phyloP scores from a whole-genome alignment of 2,329 filamentous ascomycete genomes.

The Teratosphaeria gauchensis region DNA sequence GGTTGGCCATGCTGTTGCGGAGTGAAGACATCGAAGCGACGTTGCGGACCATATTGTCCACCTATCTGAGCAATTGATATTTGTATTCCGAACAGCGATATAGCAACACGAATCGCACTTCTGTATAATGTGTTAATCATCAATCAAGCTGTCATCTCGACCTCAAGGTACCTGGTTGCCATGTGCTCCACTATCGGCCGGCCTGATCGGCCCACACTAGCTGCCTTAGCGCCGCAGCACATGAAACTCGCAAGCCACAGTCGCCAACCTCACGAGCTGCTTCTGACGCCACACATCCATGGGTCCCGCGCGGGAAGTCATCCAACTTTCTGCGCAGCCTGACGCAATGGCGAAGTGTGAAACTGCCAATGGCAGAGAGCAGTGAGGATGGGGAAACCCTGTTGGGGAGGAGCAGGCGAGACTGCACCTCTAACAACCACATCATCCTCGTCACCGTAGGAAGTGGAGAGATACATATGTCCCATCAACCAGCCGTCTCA shows the following conservation, averaged over 20 bases:
- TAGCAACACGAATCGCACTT: too few species aligned
- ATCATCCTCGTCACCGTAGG: neutral
- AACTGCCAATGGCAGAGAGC: neutral
- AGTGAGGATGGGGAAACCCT: neutral
- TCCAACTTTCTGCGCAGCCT: neutral
- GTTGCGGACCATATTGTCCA: conserved; percentile 20
- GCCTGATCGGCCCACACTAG: neutral
- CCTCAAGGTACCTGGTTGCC: neutral
- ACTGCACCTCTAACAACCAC: neutral
- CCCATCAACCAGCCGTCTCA: neutral
- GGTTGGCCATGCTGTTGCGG: conserved; percentile 10
- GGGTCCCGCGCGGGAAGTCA: neutral
- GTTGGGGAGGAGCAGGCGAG: neutral
- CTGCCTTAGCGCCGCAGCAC: neutral
- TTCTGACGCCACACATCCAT: neutral
- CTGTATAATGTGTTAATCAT: neutral
- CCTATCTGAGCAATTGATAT: neutral
- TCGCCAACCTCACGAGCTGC: neutral
- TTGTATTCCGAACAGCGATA: too few species aligned
- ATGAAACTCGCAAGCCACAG: neutral
- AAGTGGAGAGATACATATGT: neutral
- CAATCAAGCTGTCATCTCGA: neutral
- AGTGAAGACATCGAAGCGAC: conserved; percentile 18
- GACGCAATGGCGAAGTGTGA: neutral
- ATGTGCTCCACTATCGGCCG: neutral